A percentile compares a stretch with the other conserved stretches of the same genome.
Conservation (phyloP, 306 rosid species). For the Corylus avellana region DNA sequence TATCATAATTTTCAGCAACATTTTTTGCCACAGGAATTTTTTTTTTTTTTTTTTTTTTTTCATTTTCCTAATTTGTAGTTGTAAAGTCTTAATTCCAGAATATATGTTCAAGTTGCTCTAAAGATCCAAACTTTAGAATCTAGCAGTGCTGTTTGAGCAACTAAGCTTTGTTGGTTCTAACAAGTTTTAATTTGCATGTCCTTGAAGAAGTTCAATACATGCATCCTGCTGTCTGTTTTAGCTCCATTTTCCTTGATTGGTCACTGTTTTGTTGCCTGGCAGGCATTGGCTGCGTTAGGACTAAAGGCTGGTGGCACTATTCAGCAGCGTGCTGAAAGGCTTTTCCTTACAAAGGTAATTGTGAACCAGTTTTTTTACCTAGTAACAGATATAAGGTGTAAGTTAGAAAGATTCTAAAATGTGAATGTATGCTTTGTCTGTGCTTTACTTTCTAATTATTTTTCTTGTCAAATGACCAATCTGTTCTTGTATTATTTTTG, state of each 20-base stretch:
- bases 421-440: not conserved
- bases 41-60: not conserved
- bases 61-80: not conserved
- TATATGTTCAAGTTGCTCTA: not conserved
- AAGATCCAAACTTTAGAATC: not conserved
- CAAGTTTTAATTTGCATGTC: slow-evolving; percentile 14
- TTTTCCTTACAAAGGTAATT: slow-evolving; percentile 84
- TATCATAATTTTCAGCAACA: not conserved
- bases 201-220: slow-evolving; percentile 6
- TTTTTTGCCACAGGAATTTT: not conserved
- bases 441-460: not conserved
- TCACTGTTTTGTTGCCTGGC: slow-evolving; percentile 18
- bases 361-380: not conserved
- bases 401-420: not conserved
- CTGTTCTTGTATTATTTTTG: not conserved
- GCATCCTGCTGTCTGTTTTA: slow-evolving; percentile 12
- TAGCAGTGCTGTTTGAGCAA: not conserved
- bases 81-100: not conserved
- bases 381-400: not conserved
- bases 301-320: slow-evolving; percentile 89
- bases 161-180: not conserved
- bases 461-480: not conserved
- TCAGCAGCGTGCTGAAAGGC: slow-evolving; percentile 98
- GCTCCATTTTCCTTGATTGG: slow-evolving; percentile 7
- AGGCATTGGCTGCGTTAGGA: slow-evolving; percentile 83